Evolutionary conservation across 257 asterid species (phyloP), one percentile per base, ranked within the genome.

Genomic region (Vinca minor): DNA sequence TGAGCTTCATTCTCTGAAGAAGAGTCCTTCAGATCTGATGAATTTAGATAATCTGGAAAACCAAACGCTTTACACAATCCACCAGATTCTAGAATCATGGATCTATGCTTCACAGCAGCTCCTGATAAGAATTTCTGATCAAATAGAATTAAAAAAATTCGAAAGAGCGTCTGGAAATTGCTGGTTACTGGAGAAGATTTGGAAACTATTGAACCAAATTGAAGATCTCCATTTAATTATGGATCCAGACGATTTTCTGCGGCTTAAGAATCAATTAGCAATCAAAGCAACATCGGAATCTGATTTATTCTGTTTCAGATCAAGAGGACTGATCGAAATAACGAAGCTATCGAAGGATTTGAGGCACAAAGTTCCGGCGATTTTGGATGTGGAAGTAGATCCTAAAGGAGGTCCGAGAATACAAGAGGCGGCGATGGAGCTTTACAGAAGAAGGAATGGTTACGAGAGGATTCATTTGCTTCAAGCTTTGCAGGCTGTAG

Each of bases 401-500:
- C 98, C 95, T 0, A 83, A 78, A 17, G 98, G 98, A 0, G 96
- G 96, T 0, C 96, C 95, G 59, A 79, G 98, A 68, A 81, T 91
- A 26, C 96, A 88, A 67, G 88, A 86, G 75, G 92, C 95, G 38
- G 88, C 96, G 69, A 86, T 91, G 98, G 83, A 87, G 39, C 26
- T 91, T 60, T 91, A 83, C 65, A 50, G 76, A 65, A 72, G 56
- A 13, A 86, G 78, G 75, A 74, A 66, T 14, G 82, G 77, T 1
- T 73, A 34, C 48, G 74, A 71, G 36, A 84, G 82, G 68, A 83
- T 91, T 62, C 95, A 88, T 63, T 70, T 91, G 45, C 81, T 91
- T 62, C 98, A 91, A 77, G 98, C 81, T 6, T 69, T 91, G 82
- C 98, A 91, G 69, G 95, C 94, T 39, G 91, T 88, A 74, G 98